Conservation (phyloP, 2,329 filamentous ascomycete species). For the Neoarthrinium moseri region DNA sequence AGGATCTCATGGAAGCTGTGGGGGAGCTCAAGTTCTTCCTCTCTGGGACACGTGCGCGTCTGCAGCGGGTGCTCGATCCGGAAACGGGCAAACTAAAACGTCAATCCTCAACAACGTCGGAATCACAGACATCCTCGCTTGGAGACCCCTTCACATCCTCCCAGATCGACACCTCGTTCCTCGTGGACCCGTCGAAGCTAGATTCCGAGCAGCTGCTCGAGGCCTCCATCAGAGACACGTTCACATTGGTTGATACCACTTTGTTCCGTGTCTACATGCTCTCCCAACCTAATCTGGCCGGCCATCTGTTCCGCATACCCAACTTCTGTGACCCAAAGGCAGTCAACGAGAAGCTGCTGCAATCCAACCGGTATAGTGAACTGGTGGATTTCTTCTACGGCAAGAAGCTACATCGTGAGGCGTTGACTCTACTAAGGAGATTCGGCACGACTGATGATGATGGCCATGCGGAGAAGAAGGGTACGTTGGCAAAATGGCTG, state of each 20-base stretch:
- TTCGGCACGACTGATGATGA: slow-evolving; percentile 58
- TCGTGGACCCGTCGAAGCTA: slow-evolving; percentile 42
- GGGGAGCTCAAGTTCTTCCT: slow-evolving; percentile 84
- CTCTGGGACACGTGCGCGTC: slow-evolving; percentile 73
- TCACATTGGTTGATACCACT: slow-evolving; percentile 86
- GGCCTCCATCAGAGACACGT: slow-evolving; percentile 70
- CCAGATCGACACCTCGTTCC: slow-evolving; percentile 31
- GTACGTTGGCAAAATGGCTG: slow-evolving; percentile 20
- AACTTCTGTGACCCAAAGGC: slow-evolving; percentile 97
- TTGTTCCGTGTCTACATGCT: slow-evolving; percentile 96
- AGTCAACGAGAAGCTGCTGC: slow-evolving; percentile 87
- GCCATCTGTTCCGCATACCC: slow-evolving; percentile 87
- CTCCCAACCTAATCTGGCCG: slow-evolving; percentile 78
- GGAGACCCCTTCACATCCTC: slow-evolving; percentile 38
- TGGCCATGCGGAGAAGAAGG: slow-evolving; percentile 39
- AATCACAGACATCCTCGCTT: neutral
- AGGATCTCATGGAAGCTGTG: slow-evolving; percentile 79
- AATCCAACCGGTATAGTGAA: slow-evolving; percentile 86
- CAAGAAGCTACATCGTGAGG: slow-evolving; percentile 87
- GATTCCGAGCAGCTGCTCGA: slow-evolving; percentile 62
- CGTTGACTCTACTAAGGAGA: slow-evolving; percentile 75
- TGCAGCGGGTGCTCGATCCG: slow-evolving; percentile 62
- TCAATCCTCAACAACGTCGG: slow-evolving; percentile 44
- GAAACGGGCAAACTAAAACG: slow-evolving; percentile 60
- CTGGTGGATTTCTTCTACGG: slow-evolving; percentile 97